Evolutionary conservation across 23 red algal genomes (phyloP), one percentile per base, ranked within the genome.

Genomic region (Gracilaria domingensis): DNA sequence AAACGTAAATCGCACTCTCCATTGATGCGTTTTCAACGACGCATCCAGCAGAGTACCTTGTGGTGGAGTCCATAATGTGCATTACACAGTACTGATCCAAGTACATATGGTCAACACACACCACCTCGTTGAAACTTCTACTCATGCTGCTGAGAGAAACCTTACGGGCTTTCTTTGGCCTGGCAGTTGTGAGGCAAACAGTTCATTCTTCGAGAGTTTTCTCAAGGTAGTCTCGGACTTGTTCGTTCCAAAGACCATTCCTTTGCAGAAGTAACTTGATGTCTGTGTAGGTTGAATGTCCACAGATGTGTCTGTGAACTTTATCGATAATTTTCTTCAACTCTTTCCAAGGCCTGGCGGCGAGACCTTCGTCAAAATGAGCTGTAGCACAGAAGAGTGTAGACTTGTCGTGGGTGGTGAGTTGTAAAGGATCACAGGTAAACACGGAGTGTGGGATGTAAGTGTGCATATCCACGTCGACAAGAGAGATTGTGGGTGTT

Each of bases 251-350:
- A 0, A 82, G 6, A 12, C 34, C 37, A 32, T 82, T 60, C 12
- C 79, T 48, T 56, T 82, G 23, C 7, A 82, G 49, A 0, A 82
- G 49, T 17, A 82, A 17, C 20, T 82, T 61, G 24, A 82, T 82
- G 12, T 82, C 48, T 9, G 48, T 28, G 25, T 59, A 61, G 45
- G 21, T 59, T 2, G 79, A 82, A 61, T 37, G 79, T 12, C 79
- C 79, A 60, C 79, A 82, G 7, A 82, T 50, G 61, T 82, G 26
- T 0, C 34, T 59, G 53, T 82, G 79, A 7, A 58, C 55, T 23
- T 82, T 82, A 21, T 82, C 79, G 30, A 82, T 26, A 25, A 77
- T 77, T 0, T 33, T 77, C 34, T 77, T 77, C 0, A 44, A 0
- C n/a, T 77, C 34, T 23, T 40, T 49, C 72, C 72, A 77, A 12